Percentiles rank a stretch among this genome's conserved stretches.
Conservation (phyloP, 2,329 filamentous ascomycete species). For the Leptosphaerulina australis region DNA sequence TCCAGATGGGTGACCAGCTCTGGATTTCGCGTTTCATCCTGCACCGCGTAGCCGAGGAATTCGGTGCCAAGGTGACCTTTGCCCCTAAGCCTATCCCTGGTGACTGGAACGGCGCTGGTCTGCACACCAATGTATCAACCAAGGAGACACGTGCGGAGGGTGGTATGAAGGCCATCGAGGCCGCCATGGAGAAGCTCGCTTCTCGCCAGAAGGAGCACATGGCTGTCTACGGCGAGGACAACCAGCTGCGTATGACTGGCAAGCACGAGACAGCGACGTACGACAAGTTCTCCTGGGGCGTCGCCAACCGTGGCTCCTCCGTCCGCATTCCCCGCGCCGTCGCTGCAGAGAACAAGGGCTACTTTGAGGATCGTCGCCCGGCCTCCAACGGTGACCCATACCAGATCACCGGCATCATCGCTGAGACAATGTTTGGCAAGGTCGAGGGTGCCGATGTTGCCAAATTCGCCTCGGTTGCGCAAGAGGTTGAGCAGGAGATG, state of each 20-base stretch:
- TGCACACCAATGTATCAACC: slow-evolving; percentile 93
- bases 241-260: slow-evolving; percentile 91
- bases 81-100: slow-evolving; percentile 94
- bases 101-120: slow-evolving; percentile 95
- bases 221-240: slow-evolving; percentile 93
- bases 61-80: slow-evolving; percentile 93
- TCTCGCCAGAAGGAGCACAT: slow-evolving; percentile 65
- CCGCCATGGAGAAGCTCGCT: slow-evolving; percentile 66
- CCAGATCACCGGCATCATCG: slow-evolving; percentile 80
- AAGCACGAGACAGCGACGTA: slow-evolving; percentile 92
- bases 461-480: slow-evolving; percentile 47
- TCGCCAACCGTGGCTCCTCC: slow-evolving; percentile 93
- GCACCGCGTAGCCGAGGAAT: slow-evolving; percentile 91
- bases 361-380: slow-evolving; percentile 75
- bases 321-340: slow-evolving; percentile 89
- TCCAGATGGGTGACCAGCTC: slow-evolving; percentile 91
- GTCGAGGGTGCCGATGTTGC: slow-evolving; percentile 56
- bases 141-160: slow-evolving; percentile 86
- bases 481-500: slow-evolving; percentile 46
- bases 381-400: slow-evolving; percentile 89
- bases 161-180: slow-evolving; percentile 93
- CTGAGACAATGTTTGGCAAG: slow-evolving; percentile 68
- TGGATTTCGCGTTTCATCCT: slow-evolving; percentile 92
- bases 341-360: slow-evolving; percentile 87
- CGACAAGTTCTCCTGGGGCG: slow-evolving; percentile 90